phyloP scores from a whole-genome alignment of 495 filamentous ascomycete genomes.

The Neurospora pannonica region DNA sequence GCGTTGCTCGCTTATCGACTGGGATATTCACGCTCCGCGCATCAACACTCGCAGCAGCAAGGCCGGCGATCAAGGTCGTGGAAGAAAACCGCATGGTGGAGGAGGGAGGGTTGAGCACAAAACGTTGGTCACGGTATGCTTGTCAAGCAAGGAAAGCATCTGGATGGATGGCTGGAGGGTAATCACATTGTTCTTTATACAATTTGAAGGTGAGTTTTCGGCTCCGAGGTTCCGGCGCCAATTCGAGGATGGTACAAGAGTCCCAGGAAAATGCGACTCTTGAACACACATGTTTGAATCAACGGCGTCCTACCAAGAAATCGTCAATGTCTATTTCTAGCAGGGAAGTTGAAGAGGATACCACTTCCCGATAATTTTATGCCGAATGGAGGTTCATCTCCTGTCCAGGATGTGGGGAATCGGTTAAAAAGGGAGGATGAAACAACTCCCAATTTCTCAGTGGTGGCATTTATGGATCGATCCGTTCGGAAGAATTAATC shows the following conservation, averaged over 20 bases:
- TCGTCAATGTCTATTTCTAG: not conserved
- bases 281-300: not conserved
- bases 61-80: not conserved
- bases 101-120: not conserved
- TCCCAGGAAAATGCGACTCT: not conserved
- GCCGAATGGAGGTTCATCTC: not conserved
- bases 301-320: not conserved
- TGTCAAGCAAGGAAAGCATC: not conserved
- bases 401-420: not conserved
- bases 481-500: not conserved
- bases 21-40: not conserved
- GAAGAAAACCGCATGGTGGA: not conserved
- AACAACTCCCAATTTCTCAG: not conserved
- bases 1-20: conserved; percentile 11
- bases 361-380: too few relatives aligned
- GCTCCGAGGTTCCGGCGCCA: not conserved
- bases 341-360: not conserved
- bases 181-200: not conserved
- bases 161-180: not conserved
- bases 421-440: not conserved
- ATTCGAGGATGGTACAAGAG: not conserved
- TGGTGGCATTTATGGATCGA: not conserved
- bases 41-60: not conserved
- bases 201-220: not conserved
- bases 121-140: not conserved